Evolutionary conservation across 441 rosid species (phyloP).

Genomic region (Breynia disticha): DNA sequence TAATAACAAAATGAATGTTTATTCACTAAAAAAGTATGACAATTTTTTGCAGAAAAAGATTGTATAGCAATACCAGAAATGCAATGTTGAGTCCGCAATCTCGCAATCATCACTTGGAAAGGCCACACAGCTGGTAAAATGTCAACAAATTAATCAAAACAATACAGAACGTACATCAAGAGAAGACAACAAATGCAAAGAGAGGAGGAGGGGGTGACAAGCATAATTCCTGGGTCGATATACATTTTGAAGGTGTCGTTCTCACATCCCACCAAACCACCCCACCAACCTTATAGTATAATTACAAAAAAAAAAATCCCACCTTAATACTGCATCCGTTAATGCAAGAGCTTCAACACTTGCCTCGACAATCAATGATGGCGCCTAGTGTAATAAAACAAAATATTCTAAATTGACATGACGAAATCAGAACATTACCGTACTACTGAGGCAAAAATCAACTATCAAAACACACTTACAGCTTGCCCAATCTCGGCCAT

Average conservation of each 20-base stretch:
- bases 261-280: not conserved
- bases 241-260: not conserved
- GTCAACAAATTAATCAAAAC: slow-evolving; percentile 13
- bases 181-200: not conserved
- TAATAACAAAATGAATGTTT: not conserved
- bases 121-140: slow-evolving; percentile 64
- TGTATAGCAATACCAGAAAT: slow-evolving; percentile 56
- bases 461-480: slow-evolving; percentile 32
- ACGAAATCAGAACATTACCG: not conserved
- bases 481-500: slow-evolving; percentile 98
- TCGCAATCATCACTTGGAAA: slow-evolving; percentile 97
- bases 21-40: too few relatives aligned
- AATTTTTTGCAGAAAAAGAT: too few relatives aligned
- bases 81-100: slow-evolving; percentile 96
- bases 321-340: slow-evolving; percentile 80
- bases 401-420: not conserved
- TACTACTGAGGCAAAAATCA: not conserved
- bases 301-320: slow-evolving; percentile 16
- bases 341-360: slow-evolving; percentile 75
- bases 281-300: not conserved
- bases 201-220: not conserved
- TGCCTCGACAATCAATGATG: slow-evolving; percentile 77
- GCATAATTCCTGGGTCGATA: not conserved
- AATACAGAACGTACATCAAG: not conserved
- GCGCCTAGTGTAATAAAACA: slow-evolving; percentile 47